phyloP scores from a whole-genome alignment of 768 basidiomycete genomes.

The Mycena alexandri region DNA sequence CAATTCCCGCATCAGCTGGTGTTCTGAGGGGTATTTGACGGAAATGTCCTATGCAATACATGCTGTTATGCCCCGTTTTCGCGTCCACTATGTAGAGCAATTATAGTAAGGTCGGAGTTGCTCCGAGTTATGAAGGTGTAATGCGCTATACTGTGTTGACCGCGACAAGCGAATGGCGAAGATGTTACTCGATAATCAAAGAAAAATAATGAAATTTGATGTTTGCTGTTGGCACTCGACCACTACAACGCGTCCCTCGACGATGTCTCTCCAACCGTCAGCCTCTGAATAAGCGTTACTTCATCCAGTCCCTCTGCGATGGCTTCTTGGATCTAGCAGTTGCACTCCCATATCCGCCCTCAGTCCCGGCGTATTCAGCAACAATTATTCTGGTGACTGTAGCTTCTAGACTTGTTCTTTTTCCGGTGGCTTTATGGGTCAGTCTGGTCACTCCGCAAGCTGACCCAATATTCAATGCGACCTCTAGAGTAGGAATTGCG shows the following conservation, averaged over 20 bases:
- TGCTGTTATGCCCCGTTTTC: constrained; percentile 44
- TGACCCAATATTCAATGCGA: constrained; percentile 15
- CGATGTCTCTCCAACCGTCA: constrained; percentile 18
- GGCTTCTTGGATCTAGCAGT: constrained; percentile 83
- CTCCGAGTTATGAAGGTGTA: constrained; percentile 19
- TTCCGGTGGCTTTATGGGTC: constrained; percentile 86
- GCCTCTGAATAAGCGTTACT: constrained; percentile 36
- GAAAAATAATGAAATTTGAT: constrained; percentile 23
- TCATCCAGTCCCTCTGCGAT: constrained; percentile 63
- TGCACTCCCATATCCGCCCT: constrained; percentile 79
- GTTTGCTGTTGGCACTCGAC: constrained; percentile 30
- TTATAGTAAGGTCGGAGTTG: constrained; percentile 13
- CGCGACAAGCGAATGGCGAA: too few relatives aligned
- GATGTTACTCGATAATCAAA: not conserved
- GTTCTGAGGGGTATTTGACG: constrained; percentile 68
- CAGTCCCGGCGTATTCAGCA: constrained; percentile 77
- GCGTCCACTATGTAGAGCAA: constrained; percentile 34
- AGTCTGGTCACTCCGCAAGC: constrained; percentile 37
- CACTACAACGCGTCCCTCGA: constrained; percentile 32
- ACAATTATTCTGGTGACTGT: constrained; percentile 81
- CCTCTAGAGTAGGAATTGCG: constrained; percentile 69
- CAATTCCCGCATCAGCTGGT: constrained; percentile 96
- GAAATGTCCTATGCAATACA: constrained; percentile 44
- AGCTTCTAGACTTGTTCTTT: constrained; percentile 68
- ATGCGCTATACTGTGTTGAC: constrained; percentile 20